phyloP scores from a whole-genome alignment of 2,329 filamentous ascomycete species.

The Orbilia oligospora region DNA sequence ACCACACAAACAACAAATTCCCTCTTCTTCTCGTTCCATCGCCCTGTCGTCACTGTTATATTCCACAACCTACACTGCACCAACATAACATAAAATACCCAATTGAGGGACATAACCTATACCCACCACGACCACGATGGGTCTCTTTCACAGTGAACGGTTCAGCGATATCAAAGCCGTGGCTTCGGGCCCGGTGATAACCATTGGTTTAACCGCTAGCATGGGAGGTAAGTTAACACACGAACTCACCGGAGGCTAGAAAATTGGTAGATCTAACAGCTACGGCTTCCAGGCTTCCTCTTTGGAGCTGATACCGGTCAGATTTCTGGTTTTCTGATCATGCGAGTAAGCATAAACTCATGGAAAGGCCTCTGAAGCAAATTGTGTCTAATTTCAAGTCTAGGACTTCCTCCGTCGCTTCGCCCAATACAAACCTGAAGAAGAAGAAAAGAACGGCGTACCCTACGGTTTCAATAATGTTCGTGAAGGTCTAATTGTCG shows the following conservation, averaged over 20 bases:
- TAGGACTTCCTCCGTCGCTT: conserved; percentile 74
- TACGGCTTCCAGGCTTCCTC: conserved; percentile 69
- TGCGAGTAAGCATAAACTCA: conserved; percentile 62
- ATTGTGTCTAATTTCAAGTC: neutral
- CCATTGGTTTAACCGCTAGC: conserved; percentile 58
- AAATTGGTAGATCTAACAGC: neutral
- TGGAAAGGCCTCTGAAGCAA: conserved; percentile 66
- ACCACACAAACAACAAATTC: conserved; percentile 23
- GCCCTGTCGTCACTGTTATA: neutral
- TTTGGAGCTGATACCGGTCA: conserved; percentile 77
- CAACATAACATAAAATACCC: neutral
- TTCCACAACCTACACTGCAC: no score
- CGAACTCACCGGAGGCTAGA: neutral
- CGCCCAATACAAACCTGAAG: conserved; percentile 67
- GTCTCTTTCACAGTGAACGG: conserved; percentile 50
- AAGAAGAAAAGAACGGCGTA: conserved; percentile 65
- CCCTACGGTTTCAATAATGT: conserved; percentile 72
- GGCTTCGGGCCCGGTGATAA: conserved; percentile 58
- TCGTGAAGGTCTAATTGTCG: conserved; percentile 76
- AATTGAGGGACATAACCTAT: neutral
- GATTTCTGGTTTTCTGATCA: conserved; percentile 71
- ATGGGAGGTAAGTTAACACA: conserved; percentile 42
- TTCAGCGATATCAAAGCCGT: conserved; percentile 59
- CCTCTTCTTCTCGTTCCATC: neutral
- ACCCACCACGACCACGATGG: conserved; percentile 35